phyloP scores from a whole-genome alignment of 495 filamentous ascomycete species.

The Amorphotheca resinae region DNA sequence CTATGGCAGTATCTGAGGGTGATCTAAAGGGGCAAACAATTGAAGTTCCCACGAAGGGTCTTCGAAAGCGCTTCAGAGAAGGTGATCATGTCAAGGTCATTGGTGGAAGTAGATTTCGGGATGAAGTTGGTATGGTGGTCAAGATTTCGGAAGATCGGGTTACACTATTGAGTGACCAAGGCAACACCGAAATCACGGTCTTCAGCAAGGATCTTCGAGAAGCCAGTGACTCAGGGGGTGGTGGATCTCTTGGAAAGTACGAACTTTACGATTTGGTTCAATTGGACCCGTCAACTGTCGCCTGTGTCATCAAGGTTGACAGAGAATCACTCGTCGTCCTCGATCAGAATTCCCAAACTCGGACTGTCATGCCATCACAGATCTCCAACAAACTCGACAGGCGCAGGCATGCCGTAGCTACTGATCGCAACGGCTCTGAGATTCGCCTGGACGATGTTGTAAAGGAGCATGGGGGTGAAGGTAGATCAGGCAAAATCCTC shows the following conservation, averaged over 20 bases:
- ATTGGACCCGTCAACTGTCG: conserved; percentile 84
- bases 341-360: conserved; percentile 75
- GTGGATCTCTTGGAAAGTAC: conserved; percentile 67
- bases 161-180: conserved; percentile 82
- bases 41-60: conserved; percentile 82
- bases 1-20: conserved; percentile 74
- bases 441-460: conserved; percentile 86
- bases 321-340: conserved; percentile 81
- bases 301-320: conserved; percentile 87
- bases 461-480: conserved; percentile 77
- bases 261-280: conserved; percentile 90
- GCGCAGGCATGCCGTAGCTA: conserved; percentile 73
- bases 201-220: conserved; percentile 95
- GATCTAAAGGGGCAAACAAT: conserved; percentile 71
- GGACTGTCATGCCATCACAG: conserved; percentile 77
- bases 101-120: conserved; percentile 80
- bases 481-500: conserved; percentile 72
- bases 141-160: conserved; percentile 83
- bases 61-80: conserved; percentile 83
- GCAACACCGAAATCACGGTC: conserved; percentile 85
- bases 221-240: conserved; percentile 77
- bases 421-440: conserved; percentile 86
- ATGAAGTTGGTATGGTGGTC: conserved; percentile 95
- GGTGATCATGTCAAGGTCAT: conserved; percentile 99
- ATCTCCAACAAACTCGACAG: conserved; percentile 76